Conservation (phyloP, 495 filamentous ascomycete genomes). For the Pyrenula aspistea region DNA sequence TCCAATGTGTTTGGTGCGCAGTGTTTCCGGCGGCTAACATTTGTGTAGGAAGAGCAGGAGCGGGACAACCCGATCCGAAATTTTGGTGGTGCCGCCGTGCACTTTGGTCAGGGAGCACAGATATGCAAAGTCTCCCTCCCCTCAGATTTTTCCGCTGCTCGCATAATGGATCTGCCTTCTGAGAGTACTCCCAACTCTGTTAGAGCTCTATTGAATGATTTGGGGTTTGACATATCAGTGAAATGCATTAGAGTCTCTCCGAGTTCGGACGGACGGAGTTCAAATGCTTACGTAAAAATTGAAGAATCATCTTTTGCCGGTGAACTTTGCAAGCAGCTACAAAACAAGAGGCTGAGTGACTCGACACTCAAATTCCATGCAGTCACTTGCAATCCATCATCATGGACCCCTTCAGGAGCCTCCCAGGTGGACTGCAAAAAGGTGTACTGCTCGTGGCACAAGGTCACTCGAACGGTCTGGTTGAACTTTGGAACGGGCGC, state of each 20-base stretch:
- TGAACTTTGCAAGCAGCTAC: constrained; percentile 2
- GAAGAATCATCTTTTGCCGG: constrained; percentile 8
- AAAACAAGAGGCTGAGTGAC: not conserved
- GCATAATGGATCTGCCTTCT: constrained; percentile 3
- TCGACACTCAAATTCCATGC: not conserved
- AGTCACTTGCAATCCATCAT: not conserved
- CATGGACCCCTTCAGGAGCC: not conserved
- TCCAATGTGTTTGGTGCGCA: too few relatives aligned
- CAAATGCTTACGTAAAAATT: constrained; percentile 3
- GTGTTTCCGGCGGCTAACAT: too few relatives aligned
- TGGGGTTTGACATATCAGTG: constrained; percentile 3
- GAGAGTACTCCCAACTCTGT: constrained; percentile 2
- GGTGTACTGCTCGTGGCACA: constrained; percentile 9
- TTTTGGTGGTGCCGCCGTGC: constrained; percentile 4
- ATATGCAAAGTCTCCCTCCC: constrained; percentile 8
- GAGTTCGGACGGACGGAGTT: not conserved
- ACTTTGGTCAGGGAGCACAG: constrained; percentile 5
- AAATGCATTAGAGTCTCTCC: too few relatives aligned
- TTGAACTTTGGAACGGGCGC: constrained; percentile 8
- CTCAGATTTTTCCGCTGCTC: constrained; percentile 6
- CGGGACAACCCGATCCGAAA: constrained; percentile 7
- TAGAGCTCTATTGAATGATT: not conserved
- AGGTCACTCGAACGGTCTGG: constrained; percentile 8
- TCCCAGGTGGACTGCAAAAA: constrained; percentile 4
- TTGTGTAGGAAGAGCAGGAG: not conserved